phyloP scores from a whole-genome alignment of 208 protist genomes.

The Leishmania martiniquensis region DNA sequence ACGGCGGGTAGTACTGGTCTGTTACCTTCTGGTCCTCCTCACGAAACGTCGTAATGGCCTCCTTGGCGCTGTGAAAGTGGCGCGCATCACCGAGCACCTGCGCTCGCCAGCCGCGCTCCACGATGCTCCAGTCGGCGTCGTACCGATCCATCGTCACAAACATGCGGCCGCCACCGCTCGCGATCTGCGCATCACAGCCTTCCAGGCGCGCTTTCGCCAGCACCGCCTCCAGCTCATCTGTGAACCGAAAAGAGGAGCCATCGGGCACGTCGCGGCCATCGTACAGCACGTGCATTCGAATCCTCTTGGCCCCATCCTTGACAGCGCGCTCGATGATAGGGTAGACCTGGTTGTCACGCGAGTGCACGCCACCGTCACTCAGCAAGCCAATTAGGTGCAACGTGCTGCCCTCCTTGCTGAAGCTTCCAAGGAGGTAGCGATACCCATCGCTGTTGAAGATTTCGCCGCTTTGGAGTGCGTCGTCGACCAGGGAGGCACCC shows the following conservation, averaged over 20 bases:
- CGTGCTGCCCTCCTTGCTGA: conserved; percentile 71
- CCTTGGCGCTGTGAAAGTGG: conserved; percentile 79
- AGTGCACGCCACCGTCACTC: conserved; percentile 95
- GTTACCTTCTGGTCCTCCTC: conserved; percentile 78
- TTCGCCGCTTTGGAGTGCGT: conserved; percentile 76
- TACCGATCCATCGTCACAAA: conserved; percentile 97
- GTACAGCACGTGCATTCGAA: conserved; percentile 94
- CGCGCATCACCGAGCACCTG: conserved; percentile 94
- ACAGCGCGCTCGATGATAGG: conserved; percentile 88
- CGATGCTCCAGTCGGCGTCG: conserved; percentile 95
- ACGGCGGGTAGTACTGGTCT: conserved; percentile 95
- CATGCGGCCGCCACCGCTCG: conserved; percentile 95
- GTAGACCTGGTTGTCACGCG: conserved; percentile 92
- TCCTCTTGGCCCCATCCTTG: conserved; percentile 79
- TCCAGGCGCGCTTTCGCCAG: conserved; percentile 70
- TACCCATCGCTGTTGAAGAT: conserved; percentile 92
- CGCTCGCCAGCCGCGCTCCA: conserved; percentile 93
- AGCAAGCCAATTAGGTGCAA: conserved; percentile 95
- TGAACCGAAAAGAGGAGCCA: conserved; percentile 91
- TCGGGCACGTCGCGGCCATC: conserved; percentile 96
- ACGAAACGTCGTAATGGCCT: conserved; percentile 91
- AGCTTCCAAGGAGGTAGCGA: conserved; percentile 87
- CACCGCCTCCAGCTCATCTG: conserved; percentile 88
- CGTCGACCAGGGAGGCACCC: conserved; percentile 95
- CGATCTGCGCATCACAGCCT: conserved; percentile 90